A percentile compares a stretch with the other conserved stretches of the same genome.
Conservation (phyloP, 2,329 filamentous ascomycete species). For the Thielaviopsis populi region DNA sequence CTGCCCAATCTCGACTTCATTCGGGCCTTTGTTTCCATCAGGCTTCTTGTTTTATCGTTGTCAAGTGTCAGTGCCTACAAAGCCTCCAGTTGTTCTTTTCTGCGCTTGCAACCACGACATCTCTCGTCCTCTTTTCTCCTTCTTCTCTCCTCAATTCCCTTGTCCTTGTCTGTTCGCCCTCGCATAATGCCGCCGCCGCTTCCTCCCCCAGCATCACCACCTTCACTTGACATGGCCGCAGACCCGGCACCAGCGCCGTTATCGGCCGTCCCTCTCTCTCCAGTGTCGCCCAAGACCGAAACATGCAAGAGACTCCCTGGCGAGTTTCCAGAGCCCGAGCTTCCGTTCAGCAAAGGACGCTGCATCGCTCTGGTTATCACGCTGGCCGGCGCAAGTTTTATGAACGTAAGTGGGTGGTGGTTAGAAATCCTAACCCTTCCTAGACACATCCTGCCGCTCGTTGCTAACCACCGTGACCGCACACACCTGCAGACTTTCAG, state of each 20-base stretch:
- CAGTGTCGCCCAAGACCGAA: background rate
- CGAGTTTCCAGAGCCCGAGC: conserved; percentile 3
- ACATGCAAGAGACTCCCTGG: background rate
- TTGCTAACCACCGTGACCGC: background rate
- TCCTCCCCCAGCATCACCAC: background rate
- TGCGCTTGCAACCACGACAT: background rate
- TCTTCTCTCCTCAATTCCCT: background rate
- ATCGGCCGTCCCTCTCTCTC: background rate
- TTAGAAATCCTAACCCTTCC: background rate
- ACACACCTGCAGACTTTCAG: conserved; percentile 34
- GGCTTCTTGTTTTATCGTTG: background rate
- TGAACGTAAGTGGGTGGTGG: conserved; percentile 30
- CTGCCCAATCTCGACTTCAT: background rate
- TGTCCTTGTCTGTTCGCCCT: background rate
- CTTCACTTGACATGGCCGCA: background rate
- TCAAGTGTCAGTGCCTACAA: background rate
- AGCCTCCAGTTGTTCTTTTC: background rate
- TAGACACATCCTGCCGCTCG: background rate
- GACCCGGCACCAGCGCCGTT: background rate
- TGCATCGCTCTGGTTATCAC: conserved; percentile 41
- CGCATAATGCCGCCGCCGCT: background rate
- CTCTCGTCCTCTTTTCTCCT: background rate
- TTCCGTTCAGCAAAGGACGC: conserved; percentile 34
- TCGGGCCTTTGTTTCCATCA: background rate
- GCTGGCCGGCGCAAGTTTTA: conserved; percentile 39